These are phyloP conservation scores for Fusarium acutatum DNA, from an alignment of 2,329 filamentous ascomycete species.

Conservation along the genomic window DNA sequence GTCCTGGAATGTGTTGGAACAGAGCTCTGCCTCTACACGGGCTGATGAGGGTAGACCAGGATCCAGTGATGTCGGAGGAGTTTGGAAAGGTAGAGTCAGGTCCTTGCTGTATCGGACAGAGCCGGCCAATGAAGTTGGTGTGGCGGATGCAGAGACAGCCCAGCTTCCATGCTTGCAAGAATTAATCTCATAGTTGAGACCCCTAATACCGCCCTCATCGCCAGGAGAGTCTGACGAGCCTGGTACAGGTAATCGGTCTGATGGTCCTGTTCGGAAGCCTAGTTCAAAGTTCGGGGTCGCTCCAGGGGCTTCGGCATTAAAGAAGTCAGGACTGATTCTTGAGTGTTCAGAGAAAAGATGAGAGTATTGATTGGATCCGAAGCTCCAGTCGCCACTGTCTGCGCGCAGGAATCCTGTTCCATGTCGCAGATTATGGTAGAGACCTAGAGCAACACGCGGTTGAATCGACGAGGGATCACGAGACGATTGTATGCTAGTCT, in stretches of 20 bases:
- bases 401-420: conserved; percentile 51
- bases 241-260: conserved; percentile 9
- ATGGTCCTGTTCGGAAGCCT: conserved; percentile 48
- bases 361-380: conserved; percentile 41
- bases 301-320: conserved; percentile 42
- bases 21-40: conserved; percentile 55
- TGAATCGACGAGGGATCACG: conserved; percentile 25
- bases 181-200: conserved; percentile 45
- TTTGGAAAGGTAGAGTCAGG: conserved; percentile 42
- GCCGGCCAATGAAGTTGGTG: conserved; percentile 42
- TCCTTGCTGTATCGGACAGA: conserved; percentile 48
- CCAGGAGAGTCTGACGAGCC: conserved; percentile 24
- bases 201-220: conserved; percentile 48
- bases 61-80: conserved; percentile 16
- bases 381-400: conserved; percentile 54
- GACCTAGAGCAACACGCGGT: conserved; percentile 45
- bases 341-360: conserved; percentile 47
- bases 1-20: conserved; percentile 47
- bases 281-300: conserved; percentile 52
- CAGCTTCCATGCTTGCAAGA: conserved; percentile 48
- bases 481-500: conserved; percentile 46
- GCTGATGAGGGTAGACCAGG: conserved; percentile 33
- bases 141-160: conserved; percentile 51
- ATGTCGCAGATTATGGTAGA: conserved; percentile 45
- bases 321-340: conserved; percentile 42